These are phyloP conservation scores for Phyllosticta capitalensis DNA, from an alignment of 2,329 filamentous ascomycete species.

Conservation along the genomic window DNA sequence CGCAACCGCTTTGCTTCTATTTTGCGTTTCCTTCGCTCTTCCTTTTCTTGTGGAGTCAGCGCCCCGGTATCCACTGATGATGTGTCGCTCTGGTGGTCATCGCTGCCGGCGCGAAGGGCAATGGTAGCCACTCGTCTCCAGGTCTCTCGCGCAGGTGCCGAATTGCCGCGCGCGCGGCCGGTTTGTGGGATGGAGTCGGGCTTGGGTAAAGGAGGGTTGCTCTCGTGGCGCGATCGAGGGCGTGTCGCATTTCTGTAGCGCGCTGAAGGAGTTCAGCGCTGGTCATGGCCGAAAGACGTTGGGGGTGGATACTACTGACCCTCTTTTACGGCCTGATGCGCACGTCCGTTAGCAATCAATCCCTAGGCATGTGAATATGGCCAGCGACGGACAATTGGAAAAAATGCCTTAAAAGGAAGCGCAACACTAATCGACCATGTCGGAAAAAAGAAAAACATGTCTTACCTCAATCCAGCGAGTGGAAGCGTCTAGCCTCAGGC, in stretches of 20 bases:
- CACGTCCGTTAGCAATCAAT: conserved; percentile 16
- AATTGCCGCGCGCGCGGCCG: conserved; percentile 19
- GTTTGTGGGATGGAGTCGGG: conserved; percentile 13
- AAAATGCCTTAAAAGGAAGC: neutral
- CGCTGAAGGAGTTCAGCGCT: conserved; percentile 32
- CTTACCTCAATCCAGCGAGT: conserved; percentile 60
- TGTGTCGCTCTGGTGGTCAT: conserved; percentile 40
- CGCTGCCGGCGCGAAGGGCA: conserved; percentile 60
- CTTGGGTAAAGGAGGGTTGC: neutral
- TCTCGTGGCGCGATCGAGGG: conserved; percentile 31
- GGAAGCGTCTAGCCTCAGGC: conserved; percentile 58
- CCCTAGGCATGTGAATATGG: neutral
- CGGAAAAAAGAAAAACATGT: conserved; percentile 8
- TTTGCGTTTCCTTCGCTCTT: conserved; percentile 25
- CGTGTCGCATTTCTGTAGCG: conserved; percentile 44
- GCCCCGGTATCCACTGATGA: conserved; percentile 39
- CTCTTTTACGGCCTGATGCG: conserved; percentile 41
- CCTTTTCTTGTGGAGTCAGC: conserved; percentile 25
- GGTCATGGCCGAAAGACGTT: neutral
- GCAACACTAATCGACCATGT: conserved; percentile 8
- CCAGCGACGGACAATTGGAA: neutral
- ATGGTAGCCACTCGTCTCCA: conserved; percentile 69
- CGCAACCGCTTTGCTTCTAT: conserved; percentile 46
- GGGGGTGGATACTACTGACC: conserved; percentile 21
- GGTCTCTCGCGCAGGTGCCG: conserved; percentile 49